Evolutionary conservation across 2,329 filamentous ascomycete genomes (phyloP).

Genomic region (Daldinia sp.): DNA sequence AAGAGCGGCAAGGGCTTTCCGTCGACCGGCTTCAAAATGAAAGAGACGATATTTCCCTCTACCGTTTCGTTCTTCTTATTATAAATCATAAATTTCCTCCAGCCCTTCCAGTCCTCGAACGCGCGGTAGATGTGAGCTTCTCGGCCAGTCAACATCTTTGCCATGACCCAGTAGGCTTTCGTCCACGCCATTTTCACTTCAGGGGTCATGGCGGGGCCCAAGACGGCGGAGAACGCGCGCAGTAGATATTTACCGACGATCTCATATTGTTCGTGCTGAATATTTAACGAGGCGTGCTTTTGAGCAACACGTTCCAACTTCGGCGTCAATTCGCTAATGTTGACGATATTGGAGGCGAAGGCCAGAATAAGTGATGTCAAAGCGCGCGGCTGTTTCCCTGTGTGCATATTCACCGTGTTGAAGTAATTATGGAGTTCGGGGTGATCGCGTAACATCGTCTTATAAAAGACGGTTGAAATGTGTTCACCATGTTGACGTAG

Average conservation of each 20-base stretch:
- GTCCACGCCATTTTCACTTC: constrained; percentile 76
- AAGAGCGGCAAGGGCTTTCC: constrained; percentile 70
- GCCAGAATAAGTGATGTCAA: constrained; percentile 74
- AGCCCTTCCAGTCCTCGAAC: constrained; percentile 73
- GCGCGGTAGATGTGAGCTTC: constrained; percentile 73
- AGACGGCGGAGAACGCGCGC: constrained; percentile 73
- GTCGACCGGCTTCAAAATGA: constrained; percentile 75
- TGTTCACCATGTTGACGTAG: constrained; percentile 74
- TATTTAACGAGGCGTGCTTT: constrained; percentile 78
- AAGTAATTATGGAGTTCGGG: constrained; percentile 77
- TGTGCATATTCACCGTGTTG: constrained; percentile 74
- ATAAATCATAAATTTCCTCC: constrained; percentile 74
- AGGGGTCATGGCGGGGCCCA: constrained; percentile 74
- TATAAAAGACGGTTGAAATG: constrained; percentile 80
- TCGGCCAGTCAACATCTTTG: constrained; percentile 76
- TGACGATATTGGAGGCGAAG: constrained; percentile 78
- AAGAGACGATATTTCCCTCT: constrained; percentile 74
- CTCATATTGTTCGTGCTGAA: constrained; percentile 76
- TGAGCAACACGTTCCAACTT: constrained; percentile 72
- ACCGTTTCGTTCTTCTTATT: constrained; percentile 72
- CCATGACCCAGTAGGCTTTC: constrained; percentile 79
- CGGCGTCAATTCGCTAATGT: constrained; percentile 66
- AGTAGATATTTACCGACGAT: constrained; percentile 78
- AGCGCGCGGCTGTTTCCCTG: constrained; percentile 70
- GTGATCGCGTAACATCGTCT: constrained; percentile 72